Base-by-base conservation (phyloP, 441 rosid genomes). In the Gossypium davidsonii region DNA sequence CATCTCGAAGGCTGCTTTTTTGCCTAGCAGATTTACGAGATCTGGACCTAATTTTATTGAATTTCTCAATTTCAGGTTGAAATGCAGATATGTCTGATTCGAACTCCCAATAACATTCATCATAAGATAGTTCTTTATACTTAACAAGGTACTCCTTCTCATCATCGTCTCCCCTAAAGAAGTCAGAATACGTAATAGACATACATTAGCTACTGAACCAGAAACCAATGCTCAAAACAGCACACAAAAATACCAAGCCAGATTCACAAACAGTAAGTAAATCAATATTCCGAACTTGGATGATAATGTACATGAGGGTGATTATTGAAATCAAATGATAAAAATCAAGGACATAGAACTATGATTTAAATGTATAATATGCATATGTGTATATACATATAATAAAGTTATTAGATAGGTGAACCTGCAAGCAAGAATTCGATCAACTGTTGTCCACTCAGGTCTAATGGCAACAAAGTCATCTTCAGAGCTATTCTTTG, bases 361-460 rank as follows among this genome's bases (percentile, higher is more conserved):
- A 12, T 25, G 11, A 65, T 65, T 42, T 25, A 65, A 0, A 4
- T 12, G 8, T 11, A 4, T 64, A 12, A 9, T 34, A 37, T 15
- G 9, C 20, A 17, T 37, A 1, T 39, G 15, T 25, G 6, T 6
- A 9, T 66, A 25, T 39, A 17, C 18, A 37, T 23, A 21, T 44
- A 26, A 46, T 44, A 67, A 63, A 78, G 31, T 81, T 78, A 66
- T 63, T 63, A 75, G 49, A 77, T 66, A 53, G 69, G 74, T 69
- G 69, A 72, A 93, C 97, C 99, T 96, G 94, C 86, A 79, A 75
- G 97, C 93, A 79, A 96, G 84, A 80, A 96, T 86, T 72, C 99
- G 94, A 79, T 96, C 99, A 85, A 96, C 97, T 31, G 96, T 93
- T n/a, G 98, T 96, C 99, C 99, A 96, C 82, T 96, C 99, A 53